phyloP scores from a whole-genome alignment of 768 basidiomycete genomes.

The Leccinellum luteum region DNA sequence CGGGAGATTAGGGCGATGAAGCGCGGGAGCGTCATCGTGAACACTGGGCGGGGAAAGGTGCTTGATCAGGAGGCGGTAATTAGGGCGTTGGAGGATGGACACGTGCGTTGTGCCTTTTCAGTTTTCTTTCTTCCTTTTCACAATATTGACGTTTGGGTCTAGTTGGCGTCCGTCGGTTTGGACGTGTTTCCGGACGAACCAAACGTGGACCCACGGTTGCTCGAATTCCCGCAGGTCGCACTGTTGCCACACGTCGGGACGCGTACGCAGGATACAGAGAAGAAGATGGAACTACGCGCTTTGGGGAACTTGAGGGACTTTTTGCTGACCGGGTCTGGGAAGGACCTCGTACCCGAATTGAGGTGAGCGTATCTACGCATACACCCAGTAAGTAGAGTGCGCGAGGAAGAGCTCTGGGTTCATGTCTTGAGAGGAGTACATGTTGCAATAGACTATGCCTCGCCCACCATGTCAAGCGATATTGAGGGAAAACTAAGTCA shows the following conservation, averaged over 20 bases:
- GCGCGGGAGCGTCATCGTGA: conserved; percentile 74
- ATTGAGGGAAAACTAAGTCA: background rate
- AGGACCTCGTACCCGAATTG: background rate
- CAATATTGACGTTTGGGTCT: background rate
- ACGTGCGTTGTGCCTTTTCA: conserved; percentile 51
- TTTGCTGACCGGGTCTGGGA: conserved; percentile 1
- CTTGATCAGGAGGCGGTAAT: conserved; percentile 88
- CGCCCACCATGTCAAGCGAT: background rate
- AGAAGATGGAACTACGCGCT: conserved; percentile 80
- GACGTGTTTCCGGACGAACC: conserved; percentile 90
- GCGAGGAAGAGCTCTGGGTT: background rate
- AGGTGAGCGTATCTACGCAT: background rate
- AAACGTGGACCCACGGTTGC: conserved; percentile 68
- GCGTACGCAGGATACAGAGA: conserved; percentile 74
- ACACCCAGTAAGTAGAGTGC: background rate
- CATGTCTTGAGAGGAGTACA: background rate
- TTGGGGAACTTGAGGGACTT: conserved; percentile 73
- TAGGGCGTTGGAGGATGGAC: conserved; percentile 79
- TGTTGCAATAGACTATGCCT: too few species aligned
- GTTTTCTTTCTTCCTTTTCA: background rate
- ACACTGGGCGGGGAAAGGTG: conserved; percentile 86
- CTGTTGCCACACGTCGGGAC: conserved; percentile 94
- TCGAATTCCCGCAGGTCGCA: conserved; percentile 76
- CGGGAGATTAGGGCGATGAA: conserved; percentile 75
- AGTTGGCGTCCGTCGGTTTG: conserved; percentile 52